Conservation (phyloP, 805 yeast genomes). For the Candida tallmaniae region DNA sequence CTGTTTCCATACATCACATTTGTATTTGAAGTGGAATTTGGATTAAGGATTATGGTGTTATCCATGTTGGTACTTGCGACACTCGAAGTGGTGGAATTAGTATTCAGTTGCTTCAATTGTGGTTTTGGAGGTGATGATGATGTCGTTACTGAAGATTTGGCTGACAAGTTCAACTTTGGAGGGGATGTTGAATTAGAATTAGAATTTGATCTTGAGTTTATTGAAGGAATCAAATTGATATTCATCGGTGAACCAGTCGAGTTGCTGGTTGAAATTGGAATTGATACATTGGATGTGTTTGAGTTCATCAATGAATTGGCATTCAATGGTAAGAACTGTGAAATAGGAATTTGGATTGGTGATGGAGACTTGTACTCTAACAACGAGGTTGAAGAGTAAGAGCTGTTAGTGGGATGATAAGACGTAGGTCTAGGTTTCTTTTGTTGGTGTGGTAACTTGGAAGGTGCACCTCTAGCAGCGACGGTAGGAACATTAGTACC, state of each 20-base stretch:
- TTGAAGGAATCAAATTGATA: not conserved
- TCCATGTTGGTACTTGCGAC: not conserved
- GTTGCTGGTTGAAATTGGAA: not conserved
- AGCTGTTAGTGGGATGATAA: constrained; percentile 63
- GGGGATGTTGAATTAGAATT: constrained; percentile 9
- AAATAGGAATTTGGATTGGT: constrained; percentile 24
- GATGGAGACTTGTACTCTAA: constrained; percentile 28
- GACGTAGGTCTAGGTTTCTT: constrained; percentile 81
- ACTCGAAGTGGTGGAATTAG: not conserved
- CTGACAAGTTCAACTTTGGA: constrained; percentile 7
- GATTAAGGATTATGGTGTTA: not conserved
- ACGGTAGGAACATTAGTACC: not conserved
- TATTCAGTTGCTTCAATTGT: not conserved
- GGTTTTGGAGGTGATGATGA: constrained; percentile 6
- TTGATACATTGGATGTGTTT: constrained; percentile 6
- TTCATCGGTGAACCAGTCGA: not conserved
- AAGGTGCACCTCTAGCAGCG: too few species aligned
- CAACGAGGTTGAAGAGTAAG: constrained; percentile 35
- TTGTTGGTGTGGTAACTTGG: constrained; percentile 38
- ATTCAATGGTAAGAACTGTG: constrained; percentile 10
- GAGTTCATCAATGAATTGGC: constrained; percentile 5
- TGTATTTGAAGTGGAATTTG: not conserved
- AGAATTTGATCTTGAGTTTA: constrained; percentile 4
- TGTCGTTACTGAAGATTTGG: constrained; percentile 6
- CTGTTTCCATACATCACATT: not conserved